Evolutionary conservation across 2,329 filamentous ascomycete species (phyloP).

Genomic region (Ceratocystis smalleyi): DNA sequence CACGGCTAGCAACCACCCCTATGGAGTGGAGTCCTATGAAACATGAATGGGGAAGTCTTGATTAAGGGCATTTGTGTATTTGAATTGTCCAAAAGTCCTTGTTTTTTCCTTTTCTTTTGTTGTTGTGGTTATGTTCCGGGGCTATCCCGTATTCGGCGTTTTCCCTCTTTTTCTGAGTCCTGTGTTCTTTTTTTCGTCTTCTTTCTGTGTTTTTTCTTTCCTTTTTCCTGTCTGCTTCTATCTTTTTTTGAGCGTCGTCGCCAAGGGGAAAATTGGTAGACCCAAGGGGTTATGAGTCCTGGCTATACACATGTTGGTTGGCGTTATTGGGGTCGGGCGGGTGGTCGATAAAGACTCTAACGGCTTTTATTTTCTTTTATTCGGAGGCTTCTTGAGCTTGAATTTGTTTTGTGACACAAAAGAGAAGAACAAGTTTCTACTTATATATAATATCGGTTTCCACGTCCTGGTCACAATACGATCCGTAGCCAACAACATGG

Average conservation of each 20-base stretch:
- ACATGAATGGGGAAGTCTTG: slow-evolving; percentile 7
- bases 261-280: not conserved
- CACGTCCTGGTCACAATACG: not conserved
- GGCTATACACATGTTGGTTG: not conserved
- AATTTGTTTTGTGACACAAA: not conserved
- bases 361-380: slow-evolving; percentile 1
- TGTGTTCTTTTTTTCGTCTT: slow-evolving; percentile 1
- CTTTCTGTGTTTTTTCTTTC: not conserved
- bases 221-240: not conserved
- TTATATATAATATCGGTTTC: not conserved
- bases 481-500: too few relatives aligned
- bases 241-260: not conserved
- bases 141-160: not conserved
- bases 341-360: not conserved
- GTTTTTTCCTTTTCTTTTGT: not conserved
- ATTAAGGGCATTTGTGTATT: not conserved
- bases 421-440: not conserved
- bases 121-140: not conserved
- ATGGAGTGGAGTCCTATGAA: slow-evolving; percentile 2
- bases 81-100: not conserved
- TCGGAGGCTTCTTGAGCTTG: not conserved
- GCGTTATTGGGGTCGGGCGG: not conserved
- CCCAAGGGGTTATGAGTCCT: not conserved
- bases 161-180: not conserved
- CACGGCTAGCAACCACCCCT: not conserved